Evolutionary conservation across 495 filamentous ascomycete genomes (phyloP), one percentile per base, ranked within the genome.

Genomic region (Mytilinidion resinicola): DNA sequence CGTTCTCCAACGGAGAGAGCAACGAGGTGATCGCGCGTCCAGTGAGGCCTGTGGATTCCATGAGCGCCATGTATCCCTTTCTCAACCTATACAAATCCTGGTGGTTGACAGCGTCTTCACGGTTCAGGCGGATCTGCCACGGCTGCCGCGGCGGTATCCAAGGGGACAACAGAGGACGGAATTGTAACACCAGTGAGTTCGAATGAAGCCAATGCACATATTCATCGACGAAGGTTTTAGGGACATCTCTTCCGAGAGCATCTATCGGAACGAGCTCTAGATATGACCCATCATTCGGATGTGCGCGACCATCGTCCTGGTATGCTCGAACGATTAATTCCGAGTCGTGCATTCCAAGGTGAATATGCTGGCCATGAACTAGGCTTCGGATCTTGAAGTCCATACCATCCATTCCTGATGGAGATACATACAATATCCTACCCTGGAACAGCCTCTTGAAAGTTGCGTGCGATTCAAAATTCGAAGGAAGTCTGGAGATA

Each of bases 131-230:
- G n/a, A n/a, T n/a, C 42, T 46, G 42, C 42, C 74, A 77, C 35
- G 70, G 58, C 4, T 62, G 3, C 2, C 34, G 21, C 11, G 61
- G 66, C 4, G 65, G 60, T 0, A 49, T 53, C 82, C 82, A 87
- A 2, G 74, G 70, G 19, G 68, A 17, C 0, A 65, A 56, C 1
- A 54, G 17, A 0, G 77, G 74, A 0, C 83, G 72, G 42, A 83
- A 82, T 55, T 86, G 79, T 3, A 87, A 49, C 1, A 56, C 41
- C 0, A 67, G 61, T 0, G 70, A 74, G 4, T 58, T 50, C 5
- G 82, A 7, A 47, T 85, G 68, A 4, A 86, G 63, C 84, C 85
- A 88, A 57, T 88, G 83, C 0, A 78, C 65, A 56, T 73, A 81
- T 17, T 78, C 61, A 4, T 74, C 47, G 4, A 79, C 55, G 19